These are phyloP conservation scores for Gremmenia infestans DNA, from an alignment of 2,329 filamentous ascomycete species.

Conservation along the genomic window DNA sequence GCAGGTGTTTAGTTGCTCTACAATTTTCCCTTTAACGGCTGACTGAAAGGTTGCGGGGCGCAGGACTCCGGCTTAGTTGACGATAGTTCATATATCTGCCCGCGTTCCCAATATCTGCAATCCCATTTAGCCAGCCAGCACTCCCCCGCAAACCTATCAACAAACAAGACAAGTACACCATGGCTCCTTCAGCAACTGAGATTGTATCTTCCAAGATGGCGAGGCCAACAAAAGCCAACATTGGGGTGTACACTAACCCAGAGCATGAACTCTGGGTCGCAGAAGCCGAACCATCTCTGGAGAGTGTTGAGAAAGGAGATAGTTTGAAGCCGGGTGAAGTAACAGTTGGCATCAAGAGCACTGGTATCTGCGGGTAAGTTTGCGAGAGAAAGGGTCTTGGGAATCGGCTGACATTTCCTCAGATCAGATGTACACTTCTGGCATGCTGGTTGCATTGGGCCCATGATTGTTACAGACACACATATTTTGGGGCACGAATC, in stretches of 20 bases:
- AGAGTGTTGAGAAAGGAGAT: conserved; percentile 64
- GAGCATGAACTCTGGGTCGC: conserved; percentile 87
- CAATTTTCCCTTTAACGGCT: not conserved
- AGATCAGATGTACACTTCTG: conserved; percentile 97
- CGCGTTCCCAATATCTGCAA: not conserved
- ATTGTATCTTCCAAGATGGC: conserved; percentile 16
- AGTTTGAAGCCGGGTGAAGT: conserved; percentile 77
- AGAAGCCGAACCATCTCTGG: conserved; percentile 68
- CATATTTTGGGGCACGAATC: conserved; percentile 96
- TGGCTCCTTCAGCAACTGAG: conserved; percentile 27
- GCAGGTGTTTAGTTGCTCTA: not conserved
- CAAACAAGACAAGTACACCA: conserved; percentile 2
- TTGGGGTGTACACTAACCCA: conserved; percentile 94
- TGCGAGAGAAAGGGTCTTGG: not conserved
- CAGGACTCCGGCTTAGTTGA: not conserved
- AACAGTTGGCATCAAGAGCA: conserved; percentile 83
- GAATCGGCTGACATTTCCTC: conserved; percentile 9
- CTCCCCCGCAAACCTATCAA: not conserved
- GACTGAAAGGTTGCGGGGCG: not conserved
- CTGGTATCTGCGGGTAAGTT: conserved; percentile 85
- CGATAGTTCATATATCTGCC: not conserved
- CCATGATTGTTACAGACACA: conserved; percentile 85
- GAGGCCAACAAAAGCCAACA: conserved; percentile 67
- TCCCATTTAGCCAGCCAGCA: not conserved
- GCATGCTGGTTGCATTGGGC: conserved; percentile 91